Conservation (phyloP, 805 yeast species). For the Ogataea sp. region DNA sequence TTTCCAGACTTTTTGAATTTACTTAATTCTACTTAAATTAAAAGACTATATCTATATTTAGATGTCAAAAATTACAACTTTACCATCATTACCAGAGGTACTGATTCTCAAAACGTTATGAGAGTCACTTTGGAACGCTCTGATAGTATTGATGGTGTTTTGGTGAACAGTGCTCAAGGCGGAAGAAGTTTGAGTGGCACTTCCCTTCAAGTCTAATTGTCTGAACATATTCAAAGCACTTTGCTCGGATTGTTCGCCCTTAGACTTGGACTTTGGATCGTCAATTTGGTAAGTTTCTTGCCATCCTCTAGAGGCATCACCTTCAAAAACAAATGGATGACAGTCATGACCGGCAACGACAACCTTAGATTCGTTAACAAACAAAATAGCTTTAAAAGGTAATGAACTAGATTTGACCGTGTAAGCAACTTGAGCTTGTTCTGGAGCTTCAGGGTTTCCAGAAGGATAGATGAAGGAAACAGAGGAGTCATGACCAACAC, state of each 20-base stretch:
- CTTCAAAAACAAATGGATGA: conserved; percentile 80
- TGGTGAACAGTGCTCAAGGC: conserved; percentile 77
- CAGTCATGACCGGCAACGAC: conserved; percentile 91
- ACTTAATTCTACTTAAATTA: not conserved
- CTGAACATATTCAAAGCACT: conserved; percentile 89
- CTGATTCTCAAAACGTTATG: conserved; percentile 53
- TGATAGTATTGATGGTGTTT: conserved; percentile 71
- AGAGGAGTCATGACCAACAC: conserved; percentile 82
- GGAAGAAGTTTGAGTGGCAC: conserved; percentile 38
- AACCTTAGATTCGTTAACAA: conserved; percentile 56
- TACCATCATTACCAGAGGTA: conserved; percentile 86
- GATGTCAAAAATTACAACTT: conserved; percentile 67
- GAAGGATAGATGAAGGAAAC: conserved; percentile 72
- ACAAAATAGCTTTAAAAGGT: conserved; percentile 74
- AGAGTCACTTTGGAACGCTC: conserved; percentile 37
- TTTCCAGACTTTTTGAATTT: too few relatives aligned
- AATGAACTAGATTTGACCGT: conserved; percentile 58
- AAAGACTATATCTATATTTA: conserved; percentile 19
- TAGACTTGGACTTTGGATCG: conserved; percentile 43
- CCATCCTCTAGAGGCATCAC: conserved; percentile 58
- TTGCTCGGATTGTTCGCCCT: conserved; percentile 51
- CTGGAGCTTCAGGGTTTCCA: conserved; percentile 54
- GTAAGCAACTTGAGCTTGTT: conserved; percentile 38
- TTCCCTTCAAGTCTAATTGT: conserved; percentile 92
- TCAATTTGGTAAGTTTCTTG: conserved; percentile 51